Evolutionary conservation across 805 yeast species (phyloP), one percentile per base, ranked within the genome.

Genomic region (Ogataea populi-albae): DNA sequence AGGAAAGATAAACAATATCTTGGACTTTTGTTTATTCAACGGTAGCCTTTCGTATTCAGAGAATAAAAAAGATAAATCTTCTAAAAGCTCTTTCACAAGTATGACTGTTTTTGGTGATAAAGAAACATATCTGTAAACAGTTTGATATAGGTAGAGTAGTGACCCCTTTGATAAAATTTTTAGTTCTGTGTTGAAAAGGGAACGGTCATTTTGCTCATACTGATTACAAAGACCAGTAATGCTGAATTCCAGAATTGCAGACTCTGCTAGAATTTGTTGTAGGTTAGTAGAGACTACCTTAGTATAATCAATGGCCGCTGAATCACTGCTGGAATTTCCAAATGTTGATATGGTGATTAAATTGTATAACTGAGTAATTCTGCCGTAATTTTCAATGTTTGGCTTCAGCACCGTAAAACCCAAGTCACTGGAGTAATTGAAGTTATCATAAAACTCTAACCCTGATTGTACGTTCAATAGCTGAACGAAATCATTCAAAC

Each of bases 31-130:
- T 10, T 11, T 4, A 4, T 21, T 4, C 12, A 25, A 8, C 8
- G 32, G 24, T 8, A 29, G 8, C 11, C 12, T n/a, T 6, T 31
- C 20, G 23, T 12, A 27, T 9, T 19, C 31, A 9, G 10, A 9
- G 19, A 30, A 22, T 30, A 34, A 31, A 24, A 3, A 32, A 9
- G 23, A 15, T n/a, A 12, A 9, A 8, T 44, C 34, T 0, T 3
- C 10, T 9, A 40, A 26, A 9, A 44, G 19, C 6, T 14, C 11
- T 21, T 45, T 44, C 2, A 46, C 40, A 7, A 27, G n/a, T 3
- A 40, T 21, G 15, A 49, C 23, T 6, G 49, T 40, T 26, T 34
- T 41, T 3, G 53, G 51, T 3, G 49, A 40, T 6, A 34, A 23
- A 3, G 53, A 38, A 4, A 31, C 24, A 12, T 38, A 40, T 14